Conservation (phyloP, 192 early-diverging fungal species). For the Podila clonocystis region DNA sequence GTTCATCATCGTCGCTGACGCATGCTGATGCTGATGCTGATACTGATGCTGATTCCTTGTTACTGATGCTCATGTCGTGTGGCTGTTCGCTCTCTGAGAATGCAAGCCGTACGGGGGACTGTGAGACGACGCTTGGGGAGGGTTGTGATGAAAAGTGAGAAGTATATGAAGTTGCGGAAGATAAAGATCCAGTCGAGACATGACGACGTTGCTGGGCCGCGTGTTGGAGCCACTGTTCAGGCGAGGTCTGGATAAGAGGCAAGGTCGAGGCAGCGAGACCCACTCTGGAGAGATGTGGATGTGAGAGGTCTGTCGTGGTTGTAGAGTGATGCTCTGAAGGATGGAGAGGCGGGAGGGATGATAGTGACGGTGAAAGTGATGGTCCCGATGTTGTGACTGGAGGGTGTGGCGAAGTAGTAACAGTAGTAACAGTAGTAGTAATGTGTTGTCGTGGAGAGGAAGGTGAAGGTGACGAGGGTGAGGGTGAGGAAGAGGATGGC, state of each 20-base stretch:
- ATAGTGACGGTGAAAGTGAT: not conserved
- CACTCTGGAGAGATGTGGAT: not conserved
- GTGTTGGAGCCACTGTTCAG: constrained; percentile 40
- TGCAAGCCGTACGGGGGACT: constrained; percentile 9
- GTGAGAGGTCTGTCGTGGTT: not conserved
- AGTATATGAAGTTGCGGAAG: constrained; percentile 17
- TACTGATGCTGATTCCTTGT: not conserved
- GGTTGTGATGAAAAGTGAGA: constrained; percentile 3
- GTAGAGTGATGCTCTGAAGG: not conserved
- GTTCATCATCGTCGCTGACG: constrained; percentile 20
- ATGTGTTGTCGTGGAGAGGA: not conserved
- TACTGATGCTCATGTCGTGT: not conserved
- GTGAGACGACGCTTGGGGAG: not conserved
- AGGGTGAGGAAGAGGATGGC: constrained; percentile 14
- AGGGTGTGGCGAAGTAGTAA: not conserved
- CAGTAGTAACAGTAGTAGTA: not conserved
- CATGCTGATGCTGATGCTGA: not conserved
- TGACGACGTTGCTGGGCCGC: constrained; percentile 43
- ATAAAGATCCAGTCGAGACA: constrained; percentile 31
- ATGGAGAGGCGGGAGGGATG: not conserved
- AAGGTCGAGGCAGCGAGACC: not conserved
- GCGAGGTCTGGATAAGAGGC: constrained; percentile 29
- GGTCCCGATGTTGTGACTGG: not conserved
- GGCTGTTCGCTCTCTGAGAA: constrained; percentile 36
- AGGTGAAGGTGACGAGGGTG: not conserved